Evolutionary conservation across 768 basidiomycete species (phyloP).

Genomic region (Clathrus columnatus): DNA sequence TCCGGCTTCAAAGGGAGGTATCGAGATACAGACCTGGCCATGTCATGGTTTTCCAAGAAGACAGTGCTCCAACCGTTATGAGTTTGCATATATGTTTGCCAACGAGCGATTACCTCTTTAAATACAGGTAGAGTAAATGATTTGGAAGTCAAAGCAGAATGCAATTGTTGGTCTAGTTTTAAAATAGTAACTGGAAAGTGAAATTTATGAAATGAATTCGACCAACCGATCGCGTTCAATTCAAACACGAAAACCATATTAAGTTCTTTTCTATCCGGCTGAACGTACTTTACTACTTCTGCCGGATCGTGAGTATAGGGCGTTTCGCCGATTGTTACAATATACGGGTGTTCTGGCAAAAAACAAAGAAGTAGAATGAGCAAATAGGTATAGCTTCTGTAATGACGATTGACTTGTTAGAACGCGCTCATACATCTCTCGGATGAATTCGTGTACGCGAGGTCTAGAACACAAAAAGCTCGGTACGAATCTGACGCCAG

Average conservation of each 20-base stretch:
- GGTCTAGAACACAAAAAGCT: slow-evolving; percentile 35
- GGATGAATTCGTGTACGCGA: slow-evolving; percentile 55
- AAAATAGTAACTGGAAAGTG: not conserved
- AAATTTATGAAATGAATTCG: not conserved
- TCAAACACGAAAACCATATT: slow-evolving; percentile 64
- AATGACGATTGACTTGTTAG: slow-evolving; percentile 40
- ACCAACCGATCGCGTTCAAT: slow-evolving; percentile 36
- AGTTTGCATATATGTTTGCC: slow-evolving; percentile 50
- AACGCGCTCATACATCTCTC: slow-evolving; percentile 56
- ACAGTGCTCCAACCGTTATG: slow-evolving; percentile 63
- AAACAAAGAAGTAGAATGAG: not conserved
- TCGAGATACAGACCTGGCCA: slow-evolving; percentile 53
- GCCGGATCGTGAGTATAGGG: slow-evolving; percentile 47
- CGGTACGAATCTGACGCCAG: not conserved
- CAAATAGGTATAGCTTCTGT: slow-evolving; percentile 1
- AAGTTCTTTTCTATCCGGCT: slow-evolving; percentile 50
- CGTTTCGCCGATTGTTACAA: slow-evolving; percentile 61
- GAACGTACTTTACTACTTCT: slow-evolving; percentile 45
- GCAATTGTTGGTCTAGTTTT: not conserved
- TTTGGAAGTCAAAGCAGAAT: slow-evolving; percentile 30
- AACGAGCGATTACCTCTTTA: slow-evolving; percentile 34
- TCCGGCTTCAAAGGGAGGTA: slow-evolving; percentile 45
- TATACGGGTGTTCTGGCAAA: slow-evolving; percentile 34
- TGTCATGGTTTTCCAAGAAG: slow-evolving; percentile 67
- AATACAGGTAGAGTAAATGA: slow-evolving; percentile 47